Conservation (phyloP, 768 basidiomycete species). For the Lanmaoa pseudosensibilis region DNA sequence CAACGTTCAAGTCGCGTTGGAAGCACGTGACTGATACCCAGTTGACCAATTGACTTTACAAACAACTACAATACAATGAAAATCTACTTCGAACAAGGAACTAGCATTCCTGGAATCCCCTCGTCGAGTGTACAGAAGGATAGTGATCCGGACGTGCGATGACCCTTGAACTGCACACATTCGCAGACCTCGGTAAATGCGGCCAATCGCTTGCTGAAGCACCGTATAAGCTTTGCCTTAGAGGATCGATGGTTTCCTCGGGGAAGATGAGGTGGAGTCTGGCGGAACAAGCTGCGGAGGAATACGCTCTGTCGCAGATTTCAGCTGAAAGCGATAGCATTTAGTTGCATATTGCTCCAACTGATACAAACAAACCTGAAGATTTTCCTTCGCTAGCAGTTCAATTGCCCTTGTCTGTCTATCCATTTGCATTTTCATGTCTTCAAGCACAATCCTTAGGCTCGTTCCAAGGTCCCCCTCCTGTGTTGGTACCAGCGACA, state of each 20-base stretch:
- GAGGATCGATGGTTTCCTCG: constrained; percentile 15
- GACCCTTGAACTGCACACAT: neutral
- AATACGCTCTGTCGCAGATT: constrained; percentile 14
- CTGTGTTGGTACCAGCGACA: constrained; percentile 14
- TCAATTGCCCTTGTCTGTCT: constrained; percentile 47
- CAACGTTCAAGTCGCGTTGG: constrained; percentile 31
- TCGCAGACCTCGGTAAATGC: neutral
- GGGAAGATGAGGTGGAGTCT: constrained; percentile 15
- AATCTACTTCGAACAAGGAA: constrained; percentile 3
- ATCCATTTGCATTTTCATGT: constrained; percentile 51
- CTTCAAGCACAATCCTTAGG: constrained; percentile 38
- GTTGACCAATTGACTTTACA: neutral
- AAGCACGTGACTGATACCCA: constrained; percentile 28
- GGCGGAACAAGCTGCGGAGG: constrained; percentile 11
- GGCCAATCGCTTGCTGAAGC: neutral
- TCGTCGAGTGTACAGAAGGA: neutral
- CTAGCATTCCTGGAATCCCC: neutral
- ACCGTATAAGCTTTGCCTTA: neutral
- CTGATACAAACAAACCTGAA: constrained; percentile 35
- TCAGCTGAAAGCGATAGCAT: constrained; percentile 10
- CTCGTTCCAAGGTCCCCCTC: constrained; percentile 24
- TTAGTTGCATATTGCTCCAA: constrained; percentile 7
- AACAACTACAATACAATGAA: neutral
- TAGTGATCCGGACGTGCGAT: neutral
- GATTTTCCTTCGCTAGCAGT: constrained; percentile 46